Evolutionary conservation across 2,329 filamentous ascomycete species (phyloP).

Genomic region (Coniochaeta pulveracea): DNA sequence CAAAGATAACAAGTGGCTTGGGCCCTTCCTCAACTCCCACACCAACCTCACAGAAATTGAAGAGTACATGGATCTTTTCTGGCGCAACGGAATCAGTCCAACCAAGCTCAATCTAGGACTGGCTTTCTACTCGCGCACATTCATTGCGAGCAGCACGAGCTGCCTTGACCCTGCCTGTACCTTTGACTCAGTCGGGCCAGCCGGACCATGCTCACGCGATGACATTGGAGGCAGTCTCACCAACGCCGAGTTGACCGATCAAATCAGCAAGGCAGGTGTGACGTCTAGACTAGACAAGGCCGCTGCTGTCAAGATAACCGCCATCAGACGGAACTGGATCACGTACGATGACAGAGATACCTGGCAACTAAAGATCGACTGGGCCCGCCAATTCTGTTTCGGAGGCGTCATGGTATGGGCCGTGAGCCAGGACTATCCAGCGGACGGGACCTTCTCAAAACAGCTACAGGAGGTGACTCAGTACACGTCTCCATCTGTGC

Average conservation of each 20-base stretch:
- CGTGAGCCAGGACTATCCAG: conserved; percentile 6
- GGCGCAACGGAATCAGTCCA: conserved; percentile 31
- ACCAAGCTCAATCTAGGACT: conserved; percentile 29
- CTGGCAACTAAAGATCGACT: conserved; percentile 9
- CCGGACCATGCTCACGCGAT: not conserved
- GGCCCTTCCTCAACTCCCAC: conserved; percentile 23
- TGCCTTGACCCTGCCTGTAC: conserved; percentile 18
- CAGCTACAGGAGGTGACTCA: not conserved
- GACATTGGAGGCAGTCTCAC: not conserved
- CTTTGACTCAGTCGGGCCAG: conserved; percentile 10
- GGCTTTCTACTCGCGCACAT: conserved; percentile 31
- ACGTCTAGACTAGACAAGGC: not conserved
- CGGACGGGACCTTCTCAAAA: not conserved
- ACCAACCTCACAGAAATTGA: conserved; percentile 37
- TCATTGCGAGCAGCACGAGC: conserved; percentile 13
- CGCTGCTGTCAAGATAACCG: not conserved
- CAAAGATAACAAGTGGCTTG: conserved; percentile 13
- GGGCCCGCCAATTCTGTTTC: conserved; percentile 9
- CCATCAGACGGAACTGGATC: conserved; percentile 17
- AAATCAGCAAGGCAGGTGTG: not conserved
- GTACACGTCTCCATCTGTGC: not conserved
- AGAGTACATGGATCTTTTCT: conserved; percentile 30
- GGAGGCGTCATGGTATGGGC: conserved; percentile 11
- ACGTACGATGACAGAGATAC: conserved; percentile 19
- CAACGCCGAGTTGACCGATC: not conserved